Evolutionary conservation across 257 asterid genomes (phyloP).

Genomic region (Lantana camara): DNA sequence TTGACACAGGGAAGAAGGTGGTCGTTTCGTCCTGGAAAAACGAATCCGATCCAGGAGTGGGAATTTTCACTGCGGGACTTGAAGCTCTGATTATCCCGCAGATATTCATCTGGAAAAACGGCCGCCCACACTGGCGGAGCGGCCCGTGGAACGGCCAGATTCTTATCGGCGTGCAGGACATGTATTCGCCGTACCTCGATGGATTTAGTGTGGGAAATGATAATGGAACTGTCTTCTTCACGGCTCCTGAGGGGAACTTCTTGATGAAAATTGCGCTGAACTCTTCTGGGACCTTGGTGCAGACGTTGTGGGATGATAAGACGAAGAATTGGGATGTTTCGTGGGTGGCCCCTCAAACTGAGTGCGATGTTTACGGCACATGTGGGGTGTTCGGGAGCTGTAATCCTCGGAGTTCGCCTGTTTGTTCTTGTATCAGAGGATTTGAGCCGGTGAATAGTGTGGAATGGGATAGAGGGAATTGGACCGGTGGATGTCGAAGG

Average conservation of each 20-base stretch:
- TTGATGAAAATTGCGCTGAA: constrained; percentile 37
- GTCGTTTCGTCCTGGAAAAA: constrained; percentile 43
- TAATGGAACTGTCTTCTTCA: constrained; percentile 33
- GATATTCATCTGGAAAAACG: constrained; percentile 46
- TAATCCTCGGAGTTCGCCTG: constrained; percentile 20
- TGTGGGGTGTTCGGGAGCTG: constrained; percentile 59
- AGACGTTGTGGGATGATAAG: constrained; percentile 42
- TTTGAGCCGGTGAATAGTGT: constrained; percentile 34
- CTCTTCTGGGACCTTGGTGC: constrained; percentile 37
- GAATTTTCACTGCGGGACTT: constrained; percentile 45
- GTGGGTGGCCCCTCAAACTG: constrained; percentile 34
- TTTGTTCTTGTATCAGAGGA: constrained; percentile 50
- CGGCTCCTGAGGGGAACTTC: constrained; percentile 28
- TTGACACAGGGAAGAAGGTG: constrained; percentile 38
- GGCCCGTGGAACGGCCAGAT: constrained; percentile 72
- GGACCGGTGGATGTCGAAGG: constrained; percentile 47
- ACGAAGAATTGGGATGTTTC: constrained; percentile 33
- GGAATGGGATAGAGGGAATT: constrained; percentile 46
- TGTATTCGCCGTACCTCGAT: constrained; percentile 48
- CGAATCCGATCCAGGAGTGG: constrained; percentile 32
- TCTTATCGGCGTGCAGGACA: constrained; percentile 51
- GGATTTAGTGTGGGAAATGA: constrained; percentile 41
- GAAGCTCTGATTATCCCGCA: constrained; percentile 40
- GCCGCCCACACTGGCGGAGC: constrained; percentile 47
- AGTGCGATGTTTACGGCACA: constrained; percentile 48